Conservation (phyloP, 2,329 filamentous ascomycete genomes). For the Penicillium hesseltinei region DNA sequence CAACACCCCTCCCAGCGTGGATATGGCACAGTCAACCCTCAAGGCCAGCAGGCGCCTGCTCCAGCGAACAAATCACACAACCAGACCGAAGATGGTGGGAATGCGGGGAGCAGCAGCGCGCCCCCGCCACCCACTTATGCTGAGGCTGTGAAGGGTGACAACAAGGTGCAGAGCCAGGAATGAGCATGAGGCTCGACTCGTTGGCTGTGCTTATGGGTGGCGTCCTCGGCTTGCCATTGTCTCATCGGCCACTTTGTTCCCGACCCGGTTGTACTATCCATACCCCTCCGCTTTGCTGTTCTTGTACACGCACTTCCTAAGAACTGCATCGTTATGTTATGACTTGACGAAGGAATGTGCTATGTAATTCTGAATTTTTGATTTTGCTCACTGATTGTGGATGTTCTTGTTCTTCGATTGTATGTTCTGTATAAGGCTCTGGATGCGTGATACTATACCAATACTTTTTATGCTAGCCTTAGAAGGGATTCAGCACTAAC, state of each 20-base stretch:
- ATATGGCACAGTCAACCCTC: constrained; percentile 43
- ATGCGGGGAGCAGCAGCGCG: constrained; percentile 33
- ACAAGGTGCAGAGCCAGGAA: constrained; percentile 78
- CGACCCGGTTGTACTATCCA: not conserved
- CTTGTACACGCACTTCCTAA: not conserved
- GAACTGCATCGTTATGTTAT: constrained; percentile 15
- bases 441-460: not conserved
- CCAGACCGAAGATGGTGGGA: constrained; percentile 21
- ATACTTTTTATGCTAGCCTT: not conserved
- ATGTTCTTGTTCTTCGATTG: not conserved
- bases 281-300: not conserved
- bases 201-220: not conserved
- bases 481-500: not conserved
- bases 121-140: constrained; percentile 75
- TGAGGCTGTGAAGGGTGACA: constrained; percentile 82
- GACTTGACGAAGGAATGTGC: constrained; percentile 24
- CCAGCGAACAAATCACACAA: constrained; percentile 21
- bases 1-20: constrained; percentile 32
- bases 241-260: not conserved
- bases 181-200: constrained; percentile 32
- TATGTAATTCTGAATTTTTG: constrained; percentile 14
- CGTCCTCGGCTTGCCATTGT: not conserved
- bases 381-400: constrained; percentile 1
- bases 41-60: constrained; percentile 21
- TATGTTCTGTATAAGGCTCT: not conserved